Conservation (phyloP, 1,284 basidiomycete genomes). For the Cystobasidium pallidum region DNA sequence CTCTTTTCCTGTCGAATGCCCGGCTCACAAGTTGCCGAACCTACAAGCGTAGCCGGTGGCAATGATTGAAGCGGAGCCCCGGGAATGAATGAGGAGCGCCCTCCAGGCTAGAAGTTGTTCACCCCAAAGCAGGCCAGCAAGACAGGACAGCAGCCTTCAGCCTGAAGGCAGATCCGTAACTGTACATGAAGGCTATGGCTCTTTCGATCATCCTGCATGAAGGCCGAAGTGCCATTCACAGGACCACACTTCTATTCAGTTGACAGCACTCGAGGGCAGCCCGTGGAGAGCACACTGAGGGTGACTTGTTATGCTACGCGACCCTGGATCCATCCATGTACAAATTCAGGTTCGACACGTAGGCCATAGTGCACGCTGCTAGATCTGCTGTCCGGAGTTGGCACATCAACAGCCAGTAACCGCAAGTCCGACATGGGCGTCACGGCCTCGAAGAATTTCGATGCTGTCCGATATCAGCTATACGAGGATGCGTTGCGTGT, state of each 20-base stretch:
- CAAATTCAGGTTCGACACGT: background rate
- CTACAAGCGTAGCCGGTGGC: conserved; percentile 3
- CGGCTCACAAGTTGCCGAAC: conserved; percentile 14
- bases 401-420: background rate
- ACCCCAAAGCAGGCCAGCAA: background rate
- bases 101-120: background rate
- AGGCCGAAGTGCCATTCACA: background rate
- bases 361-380: too few species aligned
- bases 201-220: background rate
- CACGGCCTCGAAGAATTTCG: conserved; percentile 6
- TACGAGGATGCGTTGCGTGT: background rate
- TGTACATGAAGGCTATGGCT: background rate
- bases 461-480: background rate
- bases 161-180: background rate
- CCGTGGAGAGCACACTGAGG: too few species aligned
- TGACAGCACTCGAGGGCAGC: background rate
- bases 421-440: conserved; percentile 14
- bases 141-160: too few species aligned
- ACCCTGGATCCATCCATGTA: background rate
- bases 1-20: background rate
- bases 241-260: background rate
- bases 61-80: background rate
- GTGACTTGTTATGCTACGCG: too few species aligned
- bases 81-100: background rate
- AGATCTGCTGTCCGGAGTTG: background rate